phyloP scores from a whole-genome alignment of 1,284 basidiomycete species.

The Heterobasidion occidentale region DNA sequence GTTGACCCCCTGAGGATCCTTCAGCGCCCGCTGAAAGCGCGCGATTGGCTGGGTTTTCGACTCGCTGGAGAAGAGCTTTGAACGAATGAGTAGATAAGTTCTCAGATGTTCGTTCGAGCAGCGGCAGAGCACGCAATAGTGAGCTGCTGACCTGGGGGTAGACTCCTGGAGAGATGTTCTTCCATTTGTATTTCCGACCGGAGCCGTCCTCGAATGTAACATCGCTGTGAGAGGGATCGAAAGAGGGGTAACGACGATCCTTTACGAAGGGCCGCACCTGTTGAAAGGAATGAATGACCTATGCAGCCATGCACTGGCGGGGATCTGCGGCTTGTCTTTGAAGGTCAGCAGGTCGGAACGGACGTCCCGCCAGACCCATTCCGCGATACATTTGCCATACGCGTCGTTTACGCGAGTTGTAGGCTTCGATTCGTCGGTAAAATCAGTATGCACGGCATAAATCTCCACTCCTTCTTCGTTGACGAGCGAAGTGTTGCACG shows the following conservation, averaged over 20 bases:
- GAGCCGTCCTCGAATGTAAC: slow-evolving; percentile 28
- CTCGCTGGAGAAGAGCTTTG: slow-evolving; percentile 27
- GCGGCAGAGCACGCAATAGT: background rate
- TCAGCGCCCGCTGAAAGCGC: slow-evolving; percentile 24
- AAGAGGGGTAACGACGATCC: background rate
- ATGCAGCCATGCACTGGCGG: slow-evolving; percentile 31
- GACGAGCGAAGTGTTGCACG: slow-evolving; percentile 32
- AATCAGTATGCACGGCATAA: slow-evolving; percentile 31
- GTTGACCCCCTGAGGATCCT: slow-evolving; percentile 14
- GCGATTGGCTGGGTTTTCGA: slow-evolving; percentile 26
- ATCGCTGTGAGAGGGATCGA: slow-evolving; percentile 17
- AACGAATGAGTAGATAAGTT: background rate
- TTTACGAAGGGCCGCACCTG: slow-evolving; percentile 21
- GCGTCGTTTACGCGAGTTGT: slow-evolving; percentile 25
- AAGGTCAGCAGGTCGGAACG: slow-evolving; percentile 25
- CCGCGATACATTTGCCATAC: slow-evolving; percentile 21
- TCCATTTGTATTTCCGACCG: slow-evolving; percentile 32
- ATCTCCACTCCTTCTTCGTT: slow-evolving; percentile 23
- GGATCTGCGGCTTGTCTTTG: slow-evolving; percentile 16
- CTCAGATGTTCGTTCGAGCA: background rate
- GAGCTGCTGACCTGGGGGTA: slow-evolving; percentile 23
- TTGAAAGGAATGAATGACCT: slow-evolving; percentile 36
- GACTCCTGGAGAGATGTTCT: slow-evolving; percentile 26
- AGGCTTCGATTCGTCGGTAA: slow-evolving; percentile 17
- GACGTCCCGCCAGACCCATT: slow-evolving; percentile 26